Conservation (phyloP, 441 rosid genomes). For the Adansonia madagascariensis region DNA sequence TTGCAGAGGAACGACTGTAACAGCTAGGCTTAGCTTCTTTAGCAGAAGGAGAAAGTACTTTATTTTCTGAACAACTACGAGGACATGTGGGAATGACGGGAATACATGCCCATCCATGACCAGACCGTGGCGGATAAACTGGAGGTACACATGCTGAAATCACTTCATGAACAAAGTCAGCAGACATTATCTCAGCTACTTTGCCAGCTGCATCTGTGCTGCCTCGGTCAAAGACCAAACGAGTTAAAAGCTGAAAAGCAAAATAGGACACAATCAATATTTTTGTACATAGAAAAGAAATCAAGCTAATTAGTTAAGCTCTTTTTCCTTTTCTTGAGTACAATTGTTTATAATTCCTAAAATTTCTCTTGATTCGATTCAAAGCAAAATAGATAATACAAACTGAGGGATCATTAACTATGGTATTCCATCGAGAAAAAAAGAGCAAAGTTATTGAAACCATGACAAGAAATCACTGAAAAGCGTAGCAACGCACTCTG, state of each 20-base stretch:
- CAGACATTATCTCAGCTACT: constrained; percentile 95
- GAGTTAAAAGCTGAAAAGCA: constrained; percentile 83
- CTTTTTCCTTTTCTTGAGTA: not conserved
- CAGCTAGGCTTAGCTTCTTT: constrained; percentile 80
- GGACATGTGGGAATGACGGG: constrained; percentile 71
- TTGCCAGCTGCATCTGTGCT: constrained; percentile 98
- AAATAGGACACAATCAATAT: constrained; percentile 33
- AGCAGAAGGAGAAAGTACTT: constrained; percentile 66
- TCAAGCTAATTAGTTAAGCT: not conserved
- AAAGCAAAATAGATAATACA: not conserved
- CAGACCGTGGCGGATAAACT: constrained; percentile 95
- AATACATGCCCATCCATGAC: constrained; percentile 98
- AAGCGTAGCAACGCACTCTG: constrained; percentile 20
- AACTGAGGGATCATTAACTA: not conserved
- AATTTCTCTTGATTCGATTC: not conserved
- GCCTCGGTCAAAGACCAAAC: constrained; percentile 93
- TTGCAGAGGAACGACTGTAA: constrained; percentile 68
- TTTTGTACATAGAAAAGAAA: constrained; percentile 1
- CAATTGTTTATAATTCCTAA: not conserved
- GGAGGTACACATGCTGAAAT: constrained; percentile 98
- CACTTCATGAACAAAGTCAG: constrained; percentile 98
- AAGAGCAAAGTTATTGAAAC: not conserved
- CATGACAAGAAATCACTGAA: constrained; percentile 21
- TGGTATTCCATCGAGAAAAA: not conserved
- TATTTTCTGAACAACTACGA: constrained; percentile 60